Percentiles rank a stretch among this genome's conserved stretches.
These are phyloP conservation scores for Penicillium canescens DNA, from an alignment of 495 filamentous ascomycete genomes.

Conservation along the genomic window DNA sequence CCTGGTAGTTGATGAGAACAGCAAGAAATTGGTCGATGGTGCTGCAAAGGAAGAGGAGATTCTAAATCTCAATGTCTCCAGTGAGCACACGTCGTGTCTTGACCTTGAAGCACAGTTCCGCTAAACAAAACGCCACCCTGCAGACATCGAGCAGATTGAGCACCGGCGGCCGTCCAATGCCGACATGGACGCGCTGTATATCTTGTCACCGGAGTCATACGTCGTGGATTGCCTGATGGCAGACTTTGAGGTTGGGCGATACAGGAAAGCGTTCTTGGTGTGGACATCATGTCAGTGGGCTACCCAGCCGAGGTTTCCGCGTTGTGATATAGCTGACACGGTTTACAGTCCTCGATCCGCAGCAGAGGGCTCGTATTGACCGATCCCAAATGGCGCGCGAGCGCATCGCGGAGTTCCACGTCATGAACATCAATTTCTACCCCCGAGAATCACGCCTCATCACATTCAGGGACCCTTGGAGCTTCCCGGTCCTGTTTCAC, in stretches of 20 bases:
- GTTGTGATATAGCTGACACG: conserved; percentile 16
- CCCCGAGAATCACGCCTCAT: conserved; percentile 89
- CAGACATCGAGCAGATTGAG: conserved; percentile 92
- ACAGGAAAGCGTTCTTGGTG: conserved; percentile 71
- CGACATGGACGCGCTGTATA: conserved; percentile 90
- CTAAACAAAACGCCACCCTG: conserved; percentile 27
- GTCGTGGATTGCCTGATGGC: conserved; percentile 92
- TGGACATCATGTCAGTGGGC: conserved; percentile 74
- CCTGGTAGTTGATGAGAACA: conserved; percentile 78
- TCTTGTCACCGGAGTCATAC: conserved; percentile 79
- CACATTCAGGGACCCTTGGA: conserved; percentile 91
- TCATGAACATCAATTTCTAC: conserved; percentile 82
- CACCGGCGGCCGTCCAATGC: conserved; percentile 74
- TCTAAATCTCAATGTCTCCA: conserved; percentile 90
- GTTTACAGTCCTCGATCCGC: conserved; percentile 52
- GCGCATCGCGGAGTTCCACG: conserved; percentile 69
- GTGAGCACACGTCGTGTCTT: conserved; percentile 50
- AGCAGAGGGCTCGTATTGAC: conserved; percentile 57
- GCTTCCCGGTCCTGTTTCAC: conserved; percentile 90
- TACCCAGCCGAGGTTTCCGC: neutral
- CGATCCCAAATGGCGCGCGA: conserved; percentile 61
- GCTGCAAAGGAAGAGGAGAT: conserved; percentile 93
- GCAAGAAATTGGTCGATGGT: conserved; percentile 80
- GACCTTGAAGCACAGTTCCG: conserved; percentile 18
- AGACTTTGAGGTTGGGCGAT: conserved; percentile 81